phyloP scores from a whole-genome alignment of 1,139 yeast genomes.

The Candida tunisiensis region DNA sequence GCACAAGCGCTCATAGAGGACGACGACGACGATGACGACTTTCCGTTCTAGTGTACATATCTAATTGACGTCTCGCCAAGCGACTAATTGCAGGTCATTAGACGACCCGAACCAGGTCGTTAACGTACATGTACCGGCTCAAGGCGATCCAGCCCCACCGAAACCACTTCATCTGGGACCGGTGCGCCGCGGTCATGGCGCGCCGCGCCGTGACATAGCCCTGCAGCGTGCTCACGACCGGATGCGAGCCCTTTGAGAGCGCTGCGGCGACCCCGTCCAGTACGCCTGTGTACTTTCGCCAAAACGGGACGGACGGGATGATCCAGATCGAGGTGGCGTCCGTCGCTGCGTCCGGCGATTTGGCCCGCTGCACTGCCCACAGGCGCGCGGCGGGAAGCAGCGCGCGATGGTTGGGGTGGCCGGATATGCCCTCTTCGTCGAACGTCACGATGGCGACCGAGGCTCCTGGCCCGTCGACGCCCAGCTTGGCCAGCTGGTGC shows the following conservation, averaged over 20 bases:
- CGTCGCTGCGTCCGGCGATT: slow-evolving; percentile 4
- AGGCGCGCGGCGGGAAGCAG: slow-evolving; percentile 36
- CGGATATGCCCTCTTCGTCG: slow-evolving; percentile 69
- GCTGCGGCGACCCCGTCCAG: slow-evolving; percentile 22
- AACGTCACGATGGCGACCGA: slow-evolving; percentile 64
- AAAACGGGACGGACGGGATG: slow-evolving; percentile 21
- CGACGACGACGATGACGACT: no score
- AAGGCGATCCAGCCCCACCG: slow-evolving; percentile 75
- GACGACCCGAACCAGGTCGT: slow-evolving; percentile 37
- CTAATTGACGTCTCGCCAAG: neutral
- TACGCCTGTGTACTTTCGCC: slow-evolving; percentile 18
- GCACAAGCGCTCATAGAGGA: no score
- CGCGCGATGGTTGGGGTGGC: slow-evolving; percentile 74
- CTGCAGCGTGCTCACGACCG: slow-evolving; percentile 35
- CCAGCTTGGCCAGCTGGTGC: slow-evolving; percentile 10
- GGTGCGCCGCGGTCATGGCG: slow-evolving; percentile 75
- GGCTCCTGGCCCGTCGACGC: no score
- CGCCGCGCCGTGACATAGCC: slow-evolving; percentile 43
- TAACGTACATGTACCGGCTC: slow-evolving; percentile 55
- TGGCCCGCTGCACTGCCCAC: slow-evolving; percentile 12
- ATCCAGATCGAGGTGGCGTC: slow-evolving; percentile 12
- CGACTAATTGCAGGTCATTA: no score
- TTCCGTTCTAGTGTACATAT: no score
- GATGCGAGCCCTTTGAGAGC: slow-evolving; percentile 3
- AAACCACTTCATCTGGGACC: slow-evolving; percentile 91